Conservation (phyloP, 495 filamentous ascomycete genomes). For the Astrocystis sublimbata region DNA sequence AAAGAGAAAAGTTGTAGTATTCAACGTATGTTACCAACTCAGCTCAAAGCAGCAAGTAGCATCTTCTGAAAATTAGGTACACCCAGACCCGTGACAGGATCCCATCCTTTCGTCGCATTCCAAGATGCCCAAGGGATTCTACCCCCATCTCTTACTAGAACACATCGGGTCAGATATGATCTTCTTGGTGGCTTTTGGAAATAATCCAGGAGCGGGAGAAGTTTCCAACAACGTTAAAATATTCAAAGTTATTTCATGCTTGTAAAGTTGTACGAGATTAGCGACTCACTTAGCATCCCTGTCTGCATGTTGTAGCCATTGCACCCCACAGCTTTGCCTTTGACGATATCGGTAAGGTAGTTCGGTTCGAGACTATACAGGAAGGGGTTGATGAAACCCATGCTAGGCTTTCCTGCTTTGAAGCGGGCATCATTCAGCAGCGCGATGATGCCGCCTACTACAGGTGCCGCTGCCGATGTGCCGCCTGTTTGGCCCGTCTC, state of each 20-base stretch:
- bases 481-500: slow-evolving; percentile 49
- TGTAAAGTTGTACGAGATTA: neutral
- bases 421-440: slow-evolving; percentile 67
- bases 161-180: neutral
- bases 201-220: no score
- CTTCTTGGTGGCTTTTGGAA: neutral
- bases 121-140: slow-evolving; percentile 24
- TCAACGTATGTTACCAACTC: neutral
- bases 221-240: neutral
- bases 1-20: neutral
- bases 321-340: slow-evolving; percentile 57
- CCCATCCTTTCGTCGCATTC: slow-evolving; percentile 30
- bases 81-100: slow-evolving; percentile 31
- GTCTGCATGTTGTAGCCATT: slow-evolving; percentile 34
- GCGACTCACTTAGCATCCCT: neutral
- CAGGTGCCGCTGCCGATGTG: slow-evolving; percentile 60
- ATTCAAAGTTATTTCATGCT: neutral
- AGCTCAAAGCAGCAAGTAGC: slow-evolving; percentile 17
- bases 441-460: slow-evolving; percentile 59
- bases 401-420: slow-evolving; percentile 46
- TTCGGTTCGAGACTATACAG: slow-evolving; percentile 54
- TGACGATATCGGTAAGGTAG: slow-evolving; percentile 59
- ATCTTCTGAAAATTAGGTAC: slow-evolving; percentile 30
- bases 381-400: slow-evolving; percentile 73
- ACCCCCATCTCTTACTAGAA: slow-evolving; percentile 16